Evolutionary conservation across 2,329 filamentous ascomycete species (phyloP), one percentile per base, ranked within the genome.

Genomic region (Taxawa tesnikishii): DNA sequence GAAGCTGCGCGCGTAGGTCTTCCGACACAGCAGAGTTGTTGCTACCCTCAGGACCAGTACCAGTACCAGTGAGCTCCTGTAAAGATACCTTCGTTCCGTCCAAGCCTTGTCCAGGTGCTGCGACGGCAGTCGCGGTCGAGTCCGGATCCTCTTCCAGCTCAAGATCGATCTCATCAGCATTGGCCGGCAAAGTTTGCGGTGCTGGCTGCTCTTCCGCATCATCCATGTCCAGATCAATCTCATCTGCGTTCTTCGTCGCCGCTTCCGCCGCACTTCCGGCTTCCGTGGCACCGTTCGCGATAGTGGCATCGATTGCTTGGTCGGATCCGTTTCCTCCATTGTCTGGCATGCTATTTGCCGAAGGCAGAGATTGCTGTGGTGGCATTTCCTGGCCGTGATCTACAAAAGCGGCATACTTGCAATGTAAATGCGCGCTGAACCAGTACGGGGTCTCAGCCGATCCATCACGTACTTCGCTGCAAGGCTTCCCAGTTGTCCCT

Each of bases 401-500:
- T 29, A 76, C 55, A 1, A 65, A 39, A 1, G 87, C 90, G 1
- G 78, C 58, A 51, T 80, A 96, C 50, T 88, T 92, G 62, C 81
- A 77, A 56, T 98, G 90, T 59, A 96, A 58, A 56, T 98, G 90
- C 3, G 87, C 90, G 23, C 62, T 67, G 43, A 96, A 94, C 90
- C 90, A 98, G 52, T 84, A 79, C 0, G 70, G 68, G 90, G 90
- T 32, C 84, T 69, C 32, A 98, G 57, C 17, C 82, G 70, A 49
- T 94, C 77, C 56, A 96, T 70, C 13, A 94, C 76, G 43, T 80
- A 73, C 48, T 72, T 74, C 1, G 87, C 87, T 1, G 88, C 88
- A 18, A 72, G 61, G 45, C 73, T 96, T 0, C 90, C 90, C 14
- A 98, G 61, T 6, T 65, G 75, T 0, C 84, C 84, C 23, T 76